Percentiles rank a stretch among this genome's conserved stretches.
These are phyloP conservation scores for Pseudodiploospora longispora DNA, from an alignment of 2,329 filamentous ascomycete genomes.

Conservation along the genomic window DNA sequence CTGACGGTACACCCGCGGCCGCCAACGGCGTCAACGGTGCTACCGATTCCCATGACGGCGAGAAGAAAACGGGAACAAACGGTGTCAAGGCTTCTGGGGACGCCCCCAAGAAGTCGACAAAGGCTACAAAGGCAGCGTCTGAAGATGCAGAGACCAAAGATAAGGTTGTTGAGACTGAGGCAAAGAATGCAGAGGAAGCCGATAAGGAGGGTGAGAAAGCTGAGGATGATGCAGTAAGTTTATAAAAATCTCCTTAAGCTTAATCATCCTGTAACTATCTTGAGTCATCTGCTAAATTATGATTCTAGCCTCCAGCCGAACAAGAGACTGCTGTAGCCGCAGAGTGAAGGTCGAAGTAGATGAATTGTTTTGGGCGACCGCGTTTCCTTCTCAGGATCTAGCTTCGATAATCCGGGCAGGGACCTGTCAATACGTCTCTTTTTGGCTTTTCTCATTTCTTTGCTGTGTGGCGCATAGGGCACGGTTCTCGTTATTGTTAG, in stretches of 20 bases:
- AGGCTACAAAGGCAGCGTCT: constrained; percentile 23
- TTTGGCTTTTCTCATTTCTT: constrained; percentile 5
- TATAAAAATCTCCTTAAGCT: background rate
- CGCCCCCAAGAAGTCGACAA: constrained; percentile 27
- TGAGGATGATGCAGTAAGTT: constrained; percentile 7
- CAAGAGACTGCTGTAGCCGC: constrained; percentile 29
- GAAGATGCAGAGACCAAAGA: constrained; percentile 19
- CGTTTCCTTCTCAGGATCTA: too few species aligned
- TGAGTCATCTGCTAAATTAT: constrained; percentile 9
- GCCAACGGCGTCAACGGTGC: constrained; percentile 43
- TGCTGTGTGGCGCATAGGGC: constrained; percentile 6
- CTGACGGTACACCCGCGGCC: constrained; percentile 35
- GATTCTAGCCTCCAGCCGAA: constrained; percentile 18
- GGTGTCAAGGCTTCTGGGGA: constrained; percentile 27
- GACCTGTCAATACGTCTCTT: constrained; percentile 2
- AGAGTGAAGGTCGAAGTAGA: constrained; percentile 17
- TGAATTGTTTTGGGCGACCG: too few species aligned
- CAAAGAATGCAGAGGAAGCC: constrained; percentile 15
- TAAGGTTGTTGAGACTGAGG: constrained; percentile 18
- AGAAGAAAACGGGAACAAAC: constrained; percentile 33
- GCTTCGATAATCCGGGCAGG: background rate
- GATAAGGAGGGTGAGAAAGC: constrained; percentile 20
- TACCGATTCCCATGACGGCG: constrained; percentile 27
- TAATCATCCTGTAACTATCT: background rate
- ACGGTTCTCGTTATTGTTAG: constrained; percentile 9